These are phyloP conservation scores for Hypoxylon sp. DNA, from an alignment of 2,329 filamentous ascomycete species.

Conservation along the genomic window DNA sequence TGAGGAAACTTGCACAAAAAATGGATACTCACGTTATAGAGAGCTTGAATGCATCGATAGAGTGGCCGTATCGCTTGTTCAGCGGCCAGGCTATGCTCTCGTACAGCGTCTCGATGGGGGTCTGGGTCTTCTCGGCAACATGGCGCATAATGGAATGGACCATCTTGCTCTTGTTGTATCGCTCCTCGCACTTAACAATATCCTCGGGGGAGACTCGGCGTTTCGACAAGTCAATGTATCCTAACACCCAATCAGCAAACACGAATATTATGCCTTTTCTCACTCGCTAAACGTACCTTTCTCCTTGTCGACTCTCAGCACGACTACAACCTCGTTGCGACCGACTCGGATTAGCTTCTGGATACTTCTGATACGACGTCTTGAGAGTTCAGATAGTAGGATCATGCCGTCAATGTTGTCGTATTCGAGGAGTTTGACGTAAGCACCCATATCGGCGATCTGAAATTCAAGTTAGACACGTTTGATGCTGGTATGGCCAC, in stretches of 20 bases:
- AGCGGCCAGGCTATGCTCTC: constrained; percentile 96
- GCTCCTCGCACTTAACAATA: constrained; percentile 97
- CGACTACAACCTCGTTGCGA: constrained; percentile 97
- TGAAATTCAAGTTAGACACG: constrained; percentile 53
- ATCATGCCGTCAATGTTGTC: constrained; percentile 99
- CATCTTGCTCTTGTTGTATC: constrained; percentile 99
- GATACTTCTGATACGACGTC: constrained; percentile 97
- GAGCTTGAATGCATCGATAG: constrained; percentile 98
- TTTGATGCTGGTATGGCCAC: constrained; percentile 17
- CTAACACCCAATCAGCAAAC: constrained; percentile 55
- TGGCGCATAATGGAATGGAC: constrained; percentile 99
- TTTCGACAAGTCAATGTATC: constrained; percentile 99
- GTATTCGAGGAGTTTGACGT: constrained; percentile 99
- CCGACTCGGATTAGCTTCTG: constrained; percentile 99
- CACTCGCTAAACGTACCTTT: constrained; percentile 71
- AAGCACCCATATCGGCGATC: constrained; percentile 99
- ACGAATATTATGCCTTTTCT: constrained; percentile 23
- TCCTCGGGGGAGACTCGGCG: constrained; percentile 97
- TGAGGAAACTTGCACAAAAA: constrained; percentile 31
- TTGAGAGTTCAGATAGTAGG: constrained; percentile 93
- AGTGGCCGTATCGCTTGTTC: constrained; percentile 96
- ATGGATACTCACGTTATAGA: constrained; percentile 83
- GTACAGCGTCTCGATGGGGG: constrained; percentile 94
- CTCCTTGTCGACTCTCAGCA: constrained; percentile 98
- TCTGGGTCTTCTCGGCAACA: constrained; percentile 95